Base-by-base conservation (phyloP, 2,329 filamentous ascomycete species). In the Ophiostoma australiae region DNA sequence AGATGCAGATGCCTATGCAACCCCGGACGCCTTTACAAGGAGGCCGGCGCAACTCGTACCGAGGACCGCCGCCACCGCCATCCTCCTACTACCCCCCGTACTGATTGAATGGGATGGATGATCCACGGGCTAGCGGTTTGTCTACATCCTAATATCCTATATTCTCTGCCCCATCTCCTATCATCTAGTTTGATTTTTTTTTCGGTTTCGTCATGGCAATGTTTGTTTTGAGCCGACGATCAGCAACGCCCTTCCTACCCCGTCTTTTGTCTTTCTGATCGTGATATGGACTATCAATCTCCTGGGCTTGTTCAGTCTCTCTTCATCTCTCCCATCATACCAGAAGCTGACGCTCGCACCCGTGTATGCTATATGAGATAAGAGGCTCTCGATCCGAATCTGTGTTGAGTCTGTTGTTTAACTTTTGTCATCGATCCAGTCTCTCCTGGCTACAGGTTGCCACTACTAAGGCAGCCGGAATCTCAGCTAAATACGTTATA, bases 31-130 rank as follows among this genome's bases (percentile, higher is more conserved):
- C 74, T 1, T 70, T 67, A 20, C 68, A 70, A 2, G 70, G 61
- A 41, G 67, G 72, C 35, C 70, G 73, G 35, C 72, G 73, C 15
- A 13, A 69, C 1, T 31, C 52, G 20, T 74, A 55, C 72, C 70
- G 63, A n/a, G 37, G 37, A 35, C 72, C 61, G 39, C 73, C 73
- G 4, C 72, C 73, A 15, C 68, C 70, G 15, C 70, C 70, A 17
- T 72, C 73, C 3, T 58, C 71, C 17, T 74, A 65, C 68, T 74
- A 70, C 27, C 27, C 27, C 27, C 1, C 33, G 39, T 74, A 72
- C 69, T 74, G 61, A n/a, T 13, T 20, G 20, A 8, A 33, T 27
- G 33, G 20, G 8, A 33, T 27, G 33, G 11, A 48, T 48, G 17
- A 20, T 48, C 7, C 17, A 20, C 20, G 20, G 2, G 44, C 17